phyloP scores from a whole-genome alignment of 805 yeast species.

The Cyberlindnera mycetangii region DNA sequence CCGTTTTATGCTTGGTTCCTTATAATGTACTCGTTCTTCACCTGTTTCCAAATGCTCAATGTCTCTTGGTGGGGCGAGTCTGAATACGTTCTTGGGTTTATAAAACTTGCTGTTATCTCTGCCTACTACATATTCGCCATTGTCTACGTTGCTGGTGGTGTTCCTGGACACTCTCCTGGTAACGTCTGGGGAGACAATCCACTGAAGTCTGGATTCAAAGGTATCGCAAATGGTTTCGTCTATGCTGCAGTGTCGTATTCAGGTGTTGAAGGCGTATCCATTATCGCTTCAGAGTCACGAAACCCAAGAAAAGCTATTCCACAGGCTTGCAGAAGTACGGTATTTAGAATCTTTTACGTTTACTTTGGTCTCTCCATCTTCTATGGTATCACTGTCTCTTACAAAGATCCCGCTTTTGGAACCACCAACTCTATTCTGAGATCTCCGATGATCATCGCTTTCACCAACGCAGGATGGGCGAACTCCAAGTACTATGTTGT shows the following conservation, averaged over 20 bases:
- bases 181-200: slow-evolving; percentile 34
- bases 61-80: slow-evolving; percentile 56
- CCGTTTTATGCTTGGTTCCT: slow-evolving; percentile 56
- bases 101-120: slow-evolving; percentile 44
- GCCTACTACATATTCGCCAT: slow-evolving; percentile 53
- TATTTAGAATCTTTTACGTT: slow-evolving; percentile 60
- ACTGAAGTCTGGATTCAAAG: slow-evolving; percentile 46
- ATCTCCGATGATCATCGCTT: slow-evolving; percentile 73
- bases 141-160: slow-evolving; percentile 42
- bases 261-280: slow-evolving; percentile 74
- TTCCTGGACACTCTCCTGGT: slow-evolving; percentile 31
- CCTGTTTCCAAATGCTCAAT: slow-evolving; percentile 48
- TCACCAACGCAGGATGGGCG: slow-evolving; percentile 27
- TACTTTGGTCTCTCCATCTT: slow-evolving; percentile 62
- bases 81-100: slow-evolving; percentile 50
- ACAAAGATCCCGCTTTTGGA: slow-evolving; percentile 49
- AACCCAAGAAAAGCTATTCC: slow-evolving; percentile 72
- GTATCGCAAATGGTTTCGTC: slow-evolving; percentile 58
- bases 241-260: slow-evolving; percentile 74
- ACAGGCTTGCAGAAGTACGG: slow-evolving; percentile 62
- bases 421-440: slow-evolving; percentile 38
- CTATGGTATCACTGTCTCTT: slow-evolving; percentile 69
- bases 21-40: slow-evolving; percentile 49
- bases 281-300: slow-evolving; percentile 71
- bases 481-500: slow-evolving; percentile 66